phyloP scores from a whole-genome alignment of 495 filamentous ascomycete genomes.

The Recurvomyces mirabilis region DNA sequence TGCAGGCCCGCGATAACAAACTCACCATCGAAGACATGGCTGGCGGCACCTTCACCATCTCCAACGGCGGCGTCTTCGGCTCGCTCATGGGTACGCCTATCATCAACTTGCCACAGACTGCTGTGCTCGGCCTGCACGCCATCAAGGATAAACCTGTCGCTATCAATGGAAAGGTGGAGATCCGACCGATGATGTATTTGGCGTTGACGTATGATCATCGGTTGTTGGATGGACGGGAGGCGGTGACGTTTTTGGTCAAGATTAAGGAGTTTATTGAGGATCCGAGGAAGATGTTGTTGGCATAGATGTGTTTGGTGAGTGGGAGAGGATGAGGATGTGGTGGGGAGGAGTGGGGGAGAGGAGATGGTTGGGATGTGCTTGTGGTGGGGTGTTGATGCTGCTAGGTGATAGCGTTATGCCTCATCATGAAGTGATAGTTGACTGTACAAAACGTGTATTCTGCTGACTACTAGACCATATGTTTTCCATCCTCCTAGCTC shows the following conservation, averaged over 20 bases:
- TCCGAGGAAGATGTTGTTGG: constrained; percentile 79
- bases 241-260: constrained; percentile 94
- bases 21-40: constrained; percentile 99
- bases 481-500: no score
- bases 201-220: constrained; percentile 96
- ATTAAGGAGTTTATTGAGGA: constrained; percentile 77
- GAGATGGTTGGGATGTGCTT: neutral
- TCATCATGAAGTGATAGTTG: no score
- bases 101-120: constrained; percentile 93
- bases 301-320: constrained; percentile 26
- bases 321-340: constrained; percentile 1
- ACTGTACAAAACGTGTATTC: no score
- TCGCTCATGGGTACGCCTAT: constrained; percentile 97
- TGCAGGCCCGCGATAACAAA: constrained; percentile 82
- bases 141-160: constrained; percentile 91
- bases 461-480: no score
- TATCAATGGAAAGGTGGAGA: constrained; percentile 83
- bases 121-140: constrained; percentile 91
- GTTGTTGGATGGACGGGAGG: constrained; percentile 88
- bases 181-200: constrained; percentile 98
- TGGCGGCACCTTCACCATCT: constrained; percentile 96
- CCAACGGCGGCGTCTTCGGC: constrained; percentile 73
- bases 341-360: neutral
- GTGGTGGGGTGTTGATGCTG: neutral
- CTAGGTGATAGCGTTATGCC: no score